Evolutionary conservation across 2,329 filamentous ascomycete species (phyloP).

Genomic region (Gnomoniopsis sp.): DNA sequence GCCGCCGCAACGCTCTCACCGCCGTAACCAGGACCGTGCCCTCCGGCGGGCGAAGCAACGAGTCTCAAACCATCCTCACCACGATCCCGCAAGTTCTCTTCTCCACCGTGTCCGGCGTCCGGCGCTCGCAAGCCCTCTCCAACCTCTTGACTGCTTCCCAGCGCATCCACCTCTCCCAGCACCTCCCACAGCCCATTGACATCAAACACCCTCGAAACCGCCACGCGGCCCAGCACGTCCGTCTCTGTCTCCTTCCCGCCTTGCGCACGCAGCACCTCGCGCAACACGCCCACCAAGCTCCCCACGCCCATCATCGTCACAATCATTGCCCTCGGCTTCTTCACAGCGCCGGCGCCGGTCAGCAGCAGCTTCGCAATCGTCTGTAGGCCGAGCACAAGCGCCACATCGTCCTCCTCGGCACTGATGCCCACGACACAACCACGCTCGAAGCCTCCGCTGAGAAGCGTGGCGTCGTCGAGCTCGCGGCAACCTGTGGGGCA

Average conservation of each 20-base stretch:
- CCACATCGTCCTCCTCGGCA: slow-evolving; percentile 47
- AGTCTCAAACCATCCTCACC: too few relatives aligned
- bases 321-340: slow-evolving; percentile 36
- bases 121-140: not conserved
- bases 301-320: slow-evolving; percentile 45
- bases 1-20: too few relatives aligned
- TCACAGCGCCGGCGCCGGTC: slow-evolving; percentile 10
- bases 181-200: slow-evolving; percentile 57
- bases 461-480: slow-evolving; percentile 45
- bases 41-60: too few relatives aligned
- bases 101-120: not conserved
- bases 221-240: slow-evolving; percentile 44
- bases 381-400: slow-evolving; percentile 39
- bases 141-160: not conserved
- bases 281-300: slow-evolving; percentile 38
- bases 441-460: slow-evolving; percentile 41
- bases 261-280: slow-evolving; percentile 37
- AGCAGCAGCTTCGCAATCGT: not conserved
- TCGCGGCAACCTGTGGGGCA: slow-evolving; percentile 43
- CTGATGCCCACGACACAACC: slow-evolving; percentile 53
- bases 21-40: too few relatives aligned
- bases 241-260: slow-evolving; percentile 24
- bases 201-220: slow-evolving; percentile 56
- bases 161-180: slow-evolving; percentile 44
- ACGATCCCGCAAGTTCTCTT: too few relatives aligned